Base-by-base conservation (phyloP, 305 asterid genomes). In the Fraxinus baroniana region DNA sequence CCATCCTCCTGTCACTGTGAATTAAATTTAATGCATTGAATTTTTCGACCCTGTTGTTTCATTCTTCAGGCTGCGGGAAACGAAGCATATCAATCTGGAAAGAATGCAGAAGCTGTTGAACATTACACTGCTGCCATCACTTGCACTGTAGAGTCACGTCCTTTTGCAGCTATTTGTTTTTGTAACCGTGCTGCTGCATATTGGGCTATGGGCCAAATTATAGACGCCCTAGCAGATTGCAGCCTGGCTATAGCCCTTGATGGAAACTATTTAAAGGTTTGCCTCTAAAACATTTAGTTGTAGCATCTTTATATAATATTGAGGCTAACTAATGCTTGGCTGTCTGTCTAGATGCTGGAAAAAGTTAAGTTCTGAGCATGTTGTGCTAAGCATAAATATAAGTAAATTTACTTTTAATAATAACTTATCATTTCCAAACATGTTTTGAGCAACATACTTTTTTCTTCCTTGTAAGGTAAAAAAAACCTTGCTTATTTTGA, bases 151-250 rank as follows among this genome's bases (percentile, higher is more conserved):
- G 98, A 94, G 88, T 94, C 99, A 57, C 97, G 92, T 24, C 96
- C 98, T 88, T 96, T 94, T 89, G 85, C 97, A 49, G 97, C 99
- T 62, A 92, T 94, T 78, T 96, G 99, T 85, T 96, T 94, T 37
- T 91, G 99, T 86, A 96, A 96, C 83, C 98, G 99, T 52, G 99
- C 99, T 78, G 98, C 98, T 80, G 98, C 98, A 68, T 94, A 91
- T 87, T 87, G 93, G 81, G 93, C 96, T 80, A 86, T 91, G 97
- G 97, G 97, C 81, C 99, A 96, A 85, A 91, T 90, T 81, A 76
- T 92, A 79, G 99, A 94, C 84, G 99, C 99, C 81, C 87, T 96
- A 78, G 93, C 99, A 60, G 99, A 96, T 87, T 96, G 98, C 92
- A 91, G 93, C 91, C 90, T 93, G 81, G 98, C 99, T 84, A 91